Percentiles rank a stretch among this genome's conserved stretches.
Conservation (phyloP, 129 eudicot species). For the Chrysanthemum seticuspe region DNA sequence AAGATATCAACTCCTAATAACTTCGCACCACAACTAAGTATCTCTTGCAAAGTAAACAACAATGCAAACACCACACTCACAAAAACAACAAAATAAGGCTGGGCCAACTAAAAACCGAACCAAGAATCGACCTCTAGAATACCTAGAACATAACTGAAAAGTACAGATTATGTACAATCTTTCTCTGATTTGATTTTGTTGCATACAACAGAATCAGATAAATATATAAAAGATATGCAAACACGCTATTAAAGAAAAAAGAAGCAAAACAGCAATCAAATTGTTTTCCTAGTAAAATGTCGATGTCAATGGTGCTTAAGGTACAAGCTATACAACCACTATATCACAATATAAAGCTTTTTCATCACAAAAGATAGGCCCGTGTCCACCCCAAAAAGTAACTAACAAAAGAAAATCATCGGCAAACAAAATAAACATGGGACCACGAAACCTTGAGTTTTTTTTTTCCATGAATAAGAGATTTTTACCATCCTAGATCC, state of each 20-base stretch:
- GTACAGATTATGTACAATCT: too few relatives aligned
- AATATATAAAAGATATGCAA: constrained; percentile 1
- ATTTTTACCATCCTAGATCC: constrained; percentile 30
- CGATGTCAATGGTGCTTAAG: constrained; percentile 24
- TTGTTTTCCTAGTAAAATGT: constrained; percentile 24
- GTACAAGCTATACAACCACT: constrained; percentile 53
- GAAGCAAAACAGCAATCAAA: constrained; percentile 24
- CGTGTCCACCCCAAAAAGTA: constrained; percentile 28
- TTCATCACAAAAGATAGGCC: constrained; percentile 19
- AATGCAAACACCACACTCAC: not conserved
- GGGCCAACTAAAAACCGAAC: not conserved
- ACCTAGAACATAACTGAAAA: too few relatives aligned
- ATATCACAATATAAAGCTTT: constrained; percentile 32
- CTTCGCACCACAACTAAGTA: not conserved
- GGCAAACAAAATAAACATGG: constrained; percentile 37
- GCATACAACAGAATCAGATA: constrained; percentile 10
- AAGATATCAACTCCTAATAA: too few relatives aligned
- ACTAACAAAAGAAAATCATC: constrained; percentile 27
- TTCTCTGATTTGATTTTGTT: too few relatives aligned
- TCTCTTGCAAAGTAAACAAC: not conserved
- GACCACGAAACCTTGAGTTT: not conserved
- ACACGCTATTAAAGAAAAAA: not conserved
- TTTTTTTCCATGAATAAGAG: constrained; percentile 16
- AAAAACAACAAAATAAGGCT: not conserved
- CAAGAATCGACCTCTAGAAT: not conserved